phyloP scores from a whole-genome alignment of 2,329 filamentous ascomycete genomes.

The Trichophyton benhamiae region DNA sequence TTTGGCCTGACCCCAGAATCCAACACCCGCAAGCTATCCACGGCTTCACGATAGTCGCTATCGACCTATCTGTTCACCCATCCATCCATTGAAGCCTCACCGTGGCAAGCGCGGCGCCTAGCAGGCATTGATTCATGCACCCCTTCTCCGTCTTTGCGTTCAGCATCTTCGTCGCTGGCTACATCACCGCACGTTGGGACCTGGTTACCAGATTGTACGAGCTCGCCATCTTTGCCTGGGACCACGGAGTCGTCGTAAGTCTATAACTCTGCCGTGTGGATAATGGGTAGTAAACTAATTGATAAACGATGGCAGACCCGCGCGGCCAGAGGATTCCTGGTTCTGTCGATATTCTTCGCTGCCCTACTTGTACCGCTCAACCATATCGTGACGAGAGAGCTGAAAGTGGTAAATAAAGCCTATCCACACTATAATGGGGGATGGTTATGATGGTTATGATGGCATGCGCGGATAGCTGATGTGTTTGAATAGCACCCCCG shows the following conservation, averaged over 20 bases:
- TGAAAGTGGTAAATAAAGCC: constrained; percentile 53
- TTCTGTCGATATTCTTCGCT: constrained; percentile 75
- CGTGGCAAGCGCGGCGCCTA: constrained; percentile 22
- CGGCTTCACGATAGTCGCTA: no score
- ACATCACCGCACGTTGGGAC: constrained; percentile 98
- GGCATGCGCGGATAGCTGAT: neutral
- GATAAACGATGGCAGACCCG: constrained; percentile 48
- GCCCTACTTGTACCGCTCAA: constrained; percentile 72
- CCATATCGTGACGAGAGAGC: constrained; percentile 68
- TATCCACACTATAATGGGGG: no score
- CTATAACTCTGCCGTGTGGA: neutral
- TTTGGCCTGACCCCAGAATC: no score
- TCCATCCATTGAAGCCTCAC: neutral
- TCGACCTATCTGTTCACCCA: no score
- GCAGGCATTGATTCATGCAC: constrained; percentile 57
- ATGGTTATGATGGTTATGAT: neutral
- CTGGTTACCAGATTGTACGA: constrained; percentile 94
- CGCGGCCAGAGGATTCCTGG: constrained; percentile 69
- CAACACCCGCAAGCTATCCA: no score
- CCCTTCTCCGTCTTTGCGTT: constrained; percentile 91
- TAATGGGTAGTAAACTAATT: neutral
- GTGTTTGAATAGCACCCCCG: constrained; percentile 58
- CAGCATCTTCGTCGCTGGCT: constrained; percentile 97
- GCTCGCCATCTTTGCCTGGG: constrained; percentile 92
- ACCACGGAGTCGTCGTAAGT: constrained; percentile 85